Evolutionary conservation across 768 basidiomycete genomes (phyloP).

Genomic region (Boletus fagicola): DNA sequence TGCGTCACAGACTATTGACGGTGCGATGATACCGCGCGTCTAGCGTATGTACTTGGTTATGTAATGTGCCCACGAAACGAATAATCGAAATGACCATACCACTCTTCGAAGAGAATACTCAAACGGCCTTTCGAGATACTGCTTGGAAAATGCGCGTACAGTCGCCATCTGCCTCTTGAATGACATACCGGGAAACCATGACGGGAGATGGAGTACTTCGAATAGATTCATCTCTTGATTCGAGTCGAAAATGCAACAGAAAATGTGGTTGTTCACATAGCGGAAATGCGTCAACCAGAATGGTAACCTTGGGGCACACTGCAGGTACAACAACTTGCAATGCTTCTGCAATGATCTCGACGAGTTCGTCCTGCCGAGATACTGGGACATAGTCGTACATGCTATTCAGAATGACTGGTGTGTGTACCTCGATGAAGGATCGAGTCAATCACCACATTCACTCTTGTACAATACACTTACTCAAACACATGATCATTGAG

Average conservation of each 20-base stretch:
- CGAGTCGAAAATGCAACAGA: background rate
- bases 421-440: constrained; percentile 1
- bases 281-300: background rate
- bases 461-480: background rate
- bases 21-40: background rate
- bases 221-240: background rate
- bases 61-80: background rate
- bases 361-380: constrained; percentile 5
- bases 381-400: constrained; percentile 1
- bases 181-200: constrained; percentile 4
- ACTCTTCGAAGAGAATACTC: background rate
- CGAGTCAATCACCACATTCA: background rate
- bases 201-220: constrained; percentile 2
- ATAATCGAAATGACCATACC: background rate
- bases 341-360: background rate
- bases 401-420: constrained; percentile 2
- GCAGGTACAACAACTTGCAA: background rate
- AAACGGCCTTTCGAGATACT: constrained; percentile 3
- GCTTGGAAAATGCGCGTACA: background rate
- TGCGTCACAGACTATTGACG: constrained; percentile 6
- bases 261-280: background rate
- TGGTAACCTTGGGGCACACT: background rate
- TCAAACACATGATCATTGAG: constrained; percentile 2
- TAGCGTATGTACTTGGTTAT: background rate
- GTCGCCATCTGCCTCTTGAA: constrained; percentile 1